Base-by-base conservation (phyloP, 192 early-diverging fungal species). In the Phycomyces blakesleeanus region DNA sequence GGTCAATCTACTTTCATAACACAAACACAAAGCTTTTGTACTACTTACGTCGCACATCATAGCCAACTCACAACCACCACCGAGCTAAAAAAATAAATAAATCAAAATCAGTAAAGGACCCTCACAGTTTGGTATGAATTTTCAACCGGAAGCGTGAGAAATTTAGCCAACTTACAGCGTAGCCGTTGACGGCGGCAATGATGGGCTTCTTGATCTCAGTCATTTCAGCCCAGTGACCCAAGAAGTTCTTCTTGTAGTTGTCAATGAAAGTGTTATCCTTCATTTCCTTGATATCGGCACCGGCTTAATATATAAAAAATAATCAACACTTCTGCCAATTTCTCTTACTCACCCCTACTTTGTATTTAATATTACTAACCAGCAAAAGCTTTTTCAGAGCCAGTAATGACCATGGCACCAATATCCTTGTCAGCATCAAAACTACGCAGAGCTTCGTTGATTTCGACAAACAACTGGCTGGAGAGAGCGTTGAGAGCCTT, bases 281-380 rank as follows among this genome's bases (percentile, higher is more conserved):
- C 97, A 99, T 99, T 76, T 99, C 94, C 84, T 99, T 97, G 78
- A 99, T 99, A 72, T 99, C 97, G 51, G 97, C 97, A 37, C 97
- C 97, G 39, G 97, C 92, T 67, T 56, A 16, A 51, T 27, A 53
- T 29, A 41, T 4, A 27, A 3, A 57, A 1, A 20, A 34, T 25
- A 29, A 47, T 7, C 14, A 1, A 25, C 11, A 27, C 1, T 41
- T 3, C 3, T 44, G 29, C 16, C 21, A 11, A 3, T 52, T 52
- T 47, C n/a, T 12, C 16, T 8, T 26, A 15, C 4, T 49, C 24
- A 51, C 53, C 37, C 37, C 16, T 24, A 56, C 29, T 26, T 16
- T 47, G 22, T 34, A 5, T 18, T 34, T 55, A 12, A 59, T 42
- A n/a, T n/a, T 25, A 56, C 73, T 65, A 76, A 93, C 91, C 96